Base-by-base conservation (phyloP, 2,329 filamentous ascomycete species). In the Knufia petricola region DNA sequence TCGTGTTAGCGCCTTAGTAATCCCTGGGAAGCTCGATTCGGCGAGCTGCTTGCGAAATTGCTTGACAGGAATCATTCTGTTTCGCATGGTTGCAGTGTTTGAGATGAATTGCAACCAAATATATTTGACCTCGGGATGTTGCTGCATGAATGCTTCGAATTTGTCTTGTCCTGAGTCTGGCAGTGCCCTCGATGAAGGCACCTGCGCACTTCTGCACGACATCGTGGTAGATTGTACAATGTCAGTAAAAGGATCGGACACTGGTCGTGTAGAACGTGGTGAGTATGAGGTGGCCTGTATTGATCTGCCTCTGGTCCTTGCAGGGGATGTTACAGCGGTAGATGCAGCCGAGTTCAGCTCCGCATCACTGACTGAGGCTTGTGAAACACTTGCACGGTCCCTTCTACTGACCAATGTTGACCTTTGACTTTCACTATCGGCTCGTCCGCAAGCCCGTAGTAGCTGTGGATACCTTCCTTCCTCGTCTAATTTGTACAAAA, bases 91-190 rank as follows among this genome's bases (percentile, higher is more conserved):
- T 1, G 79, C 78, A n/a, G 85, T 87, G 63, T 85, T 83, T 64
- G 94, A 87, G 20, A 84, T 69, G 79, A 84, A 94, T 63, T 84
- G 82, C 10, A 90, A 69, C 52, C 85, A 81, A 15, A 94, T 65
- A 59, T 82, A 89, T 52, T 81, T 78, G 3, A 80, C 67, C 0
- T 67, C 62, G 0, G 72, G 65, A 48, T 81, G 71, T 15, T 66
- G 62, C 15, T 65, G 61, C 8, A 79, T 62, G 58, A 83, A 79
- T 0, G 60, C 58, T 12, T 73, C 66, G 1, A 71, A 57, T 20
- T 44, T 24, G 21, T 40, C 37, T 40, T 21, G 37, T 6, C 32
- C 15, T n/a, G 13, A n/a, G 6, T 17, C 7, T 17, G 32, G 32
- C 32, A n/a, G 7, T n/a, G 7, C 13, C 4, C 15, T 4, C 32